These are phyloP conservation scores for Xylariales sp. DNA, from an alignment of 2,329 filamentous ascomycete genomes.

Conservation along the genomic window DNA sequence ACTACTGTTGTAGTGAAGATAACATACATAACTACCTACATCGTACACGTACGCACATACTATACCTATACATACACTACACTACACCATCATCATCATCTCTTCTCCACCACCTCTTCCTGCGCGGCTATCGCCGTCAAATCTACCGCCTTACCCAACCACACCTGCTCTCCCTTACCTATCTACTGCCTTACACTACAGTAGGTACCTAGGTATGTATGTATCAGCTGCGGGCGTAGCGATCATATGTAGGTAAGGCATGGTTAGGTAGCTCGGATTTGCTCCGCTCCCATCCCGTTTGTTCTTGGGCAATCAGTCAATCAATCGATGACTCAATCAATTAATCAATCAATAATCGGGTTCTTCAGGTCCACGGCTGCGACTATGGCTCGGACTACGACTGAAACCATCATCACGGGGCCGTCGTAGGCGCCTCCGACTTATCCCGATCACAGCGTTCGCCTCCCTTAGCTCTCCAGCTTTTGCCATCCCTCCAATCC, in stretches of 20 bases:
- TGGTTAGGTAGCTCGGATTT: background rate
- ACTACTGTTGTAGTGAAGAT: too few species aligned
- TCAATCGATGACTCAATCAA: background rate
- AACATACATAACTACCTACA: too few species aligned
- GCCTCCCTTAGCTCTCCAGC: background rate
- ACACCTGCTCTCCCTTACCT: too few species aligned
- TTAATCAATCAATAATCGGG: background rate
- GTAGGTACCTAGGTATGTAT: too few species aligned
- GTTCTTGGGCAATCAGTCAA: background rate
- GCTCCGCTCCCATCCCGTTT: background rate
- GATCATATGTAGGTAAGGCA: background rate
- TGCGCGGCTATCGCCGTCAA: too few species aligned
- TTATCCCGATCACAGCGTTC: conserved; percentile 4
- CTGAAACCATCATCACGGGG: conserved; percentile 5
- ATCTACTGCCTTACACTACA: too few species aligned
- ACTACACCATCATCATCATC: too few species aligned
- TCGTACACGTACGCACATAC: too few species aligned
- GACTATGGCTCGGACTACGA: background rate
- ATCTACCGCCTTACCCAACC: too few species aligned
- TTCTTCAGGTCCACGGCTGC: background rate
- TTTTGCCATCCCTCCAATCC: background rate
- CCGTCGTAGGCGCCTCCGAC: conserved; percentile 11
- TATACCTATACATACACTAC: too few species aligned
- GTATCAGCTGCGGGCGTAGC: too few species aligned
- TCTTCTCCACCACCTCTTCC: too few species aligned